A percentile compares a stretch with the other conserved stretches of the same genome.
phyloP scores from a whole-genome alignment of 2,329 filamentous ascomycete species.

The Nigrospora oryzae region DNA sequence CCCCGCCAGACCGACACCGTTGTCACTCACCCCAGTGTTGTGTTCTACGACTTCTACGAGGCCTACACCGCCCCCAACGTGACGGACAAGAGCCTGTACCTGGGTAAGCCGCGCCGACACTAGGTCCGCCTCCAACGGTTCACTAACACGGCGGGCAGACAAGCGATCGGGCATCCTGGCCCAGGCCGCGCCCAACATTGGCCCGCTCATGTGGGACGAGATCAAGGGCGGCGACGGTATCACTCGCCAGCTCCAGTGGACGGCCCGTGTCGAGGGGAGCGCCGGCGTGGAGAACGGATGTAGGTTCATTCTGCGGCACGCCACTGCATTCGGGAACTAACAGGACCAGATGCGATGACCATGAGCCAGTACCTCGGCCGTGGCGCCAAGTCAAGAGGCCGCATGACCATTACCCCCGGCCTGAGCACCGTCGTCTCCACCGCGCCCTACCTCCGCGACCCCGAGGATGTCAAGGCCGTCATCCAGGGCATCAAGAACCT shows the following conservation, averaged over 20 bases:
- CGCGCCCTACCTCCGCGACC: conserved; percentile 50
- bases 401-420: conserved; percentile 49
- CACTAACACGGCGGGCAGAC: conserved; percentile 13
- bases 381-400: conserved; percentile 52
- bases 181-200: conserved; percentile 58
- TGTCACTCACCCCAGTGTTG: conserved; percentile 33
- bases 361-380: conserved; percentile 57
- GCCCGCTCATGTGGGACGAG: conserved; percentile 52
- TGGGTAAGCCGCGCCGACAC: conserved; percentile 23
- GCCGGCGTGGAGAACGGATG: conserved; percentile 25
- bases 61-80: conserved; percentile 44
- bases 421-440: conserved; percentile 51
- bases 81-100: conserved; percentile 33
- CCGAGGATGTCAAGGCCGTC: conserved; percentile 54
- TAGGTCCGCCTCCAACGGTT: background rate
- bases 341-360: conserved; percentile 33
- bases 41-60: conserved; percentile 60
- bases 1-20: conserved; percentile 31
- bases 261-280: conserved; percentile 52
- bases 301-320: conserved; percentile 11
- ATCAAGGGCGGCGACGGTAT: conserved; percentile 50
- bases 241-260: conserved; percentile 57
- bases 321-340: conserved; percentile 2
- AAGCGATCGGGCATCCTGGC: conserved; percentile 50
- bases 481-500: conserved; percentile 55